Percentiles rank a stretch among this genome's conserved stretches.
These are phyloP conservation scores for Carnegiea gigantea DNA, from an alignment of 179 eudicot genomes.

Conservation along the genomic window DNA sequence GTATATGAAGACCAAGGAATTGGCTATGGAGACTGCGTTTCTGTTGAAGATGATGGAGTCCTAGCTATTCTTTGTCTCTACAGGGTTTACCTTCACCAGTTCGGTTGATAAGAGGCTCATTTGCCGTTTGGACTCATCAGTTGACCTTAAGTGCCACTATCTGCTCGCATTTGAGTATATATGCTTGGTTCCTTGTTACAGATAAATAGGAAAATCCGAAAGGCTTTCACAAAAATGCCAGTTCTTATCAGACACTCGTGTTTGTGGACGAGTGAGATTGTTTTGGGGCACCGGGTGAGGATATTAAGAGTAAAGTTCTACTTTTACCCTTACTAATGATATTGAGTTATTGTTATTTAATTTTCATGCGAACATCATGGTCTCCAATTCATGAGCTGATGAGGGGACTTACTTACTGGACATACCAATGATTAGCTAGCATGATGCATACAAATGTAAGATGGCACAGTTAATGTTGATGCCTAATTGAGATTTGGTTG, in stretches of 20 bases:
- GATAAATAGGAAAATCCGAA: too few species aligned
- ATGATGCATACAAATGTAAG: conserved; percentile 5
- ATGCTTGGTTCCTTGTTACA: too few species aligned
- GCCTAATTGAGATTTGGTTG: neutral
- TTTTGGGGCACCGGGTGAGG: too few species aligned
- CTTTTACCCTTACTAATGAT: too few species aligned
- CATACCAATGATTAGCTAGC: neutral
- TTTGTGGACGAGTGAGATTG: too few species aligned
- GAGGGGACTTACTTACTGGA: neutral
- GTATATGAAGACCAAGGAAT: conserved; percentile 85
- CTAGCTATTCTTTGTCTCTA: conserved; percentile 14
- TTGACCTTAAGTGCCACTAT: too few species aligned
- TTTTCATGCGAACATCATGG: neutral
- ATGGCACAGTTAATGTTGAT: neutral
- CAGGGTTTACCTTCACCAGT: neutral
- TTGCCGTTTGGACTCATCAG: neutral
- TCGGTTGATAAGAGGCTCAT: neutral
- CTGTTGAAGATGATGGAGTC: conserved; percentile 70
- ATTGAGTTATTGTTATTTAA: neutral
- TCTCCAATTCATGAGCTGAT: neutral
- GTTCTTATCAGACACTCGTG: too few species aligned
- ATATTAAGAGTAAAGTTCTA: neutral
- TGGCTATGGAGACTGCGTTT: conserved; percentile 81
- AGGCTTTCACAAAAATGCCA: too few species aligned
- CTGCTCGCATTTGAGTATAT: too few species aligned